Evolutionary conservation across 2,329 filamentous ascomycete species (phyloP).

Genomic region (Sporothrix mexicana): DNA sequence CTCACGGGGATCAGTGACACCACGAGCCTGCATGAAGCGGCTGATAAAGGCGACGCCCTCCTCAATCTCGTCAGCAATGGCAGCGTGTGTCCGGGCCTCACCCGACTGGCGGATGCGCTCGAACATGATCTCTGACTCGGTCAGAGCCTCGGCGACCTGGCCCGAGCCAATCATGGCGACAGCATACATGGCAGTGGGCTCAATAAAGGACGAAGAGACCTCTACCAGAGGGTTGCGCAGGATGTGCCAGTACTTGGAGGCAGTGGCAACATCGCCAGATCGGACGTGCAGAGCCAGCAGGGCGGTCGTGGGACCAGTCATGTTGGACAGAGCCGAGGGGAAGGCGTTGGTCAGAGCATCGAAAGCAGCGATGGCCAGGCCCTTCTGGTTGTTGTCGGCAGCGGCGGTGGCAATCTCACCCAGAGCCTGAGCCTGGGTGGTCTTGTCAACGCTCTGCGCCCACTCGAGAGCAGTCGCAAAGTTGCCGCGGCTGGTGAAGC

Average conservation of each 20-base stretch:
- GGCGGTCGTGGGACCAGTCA: conserved; percentile 50
- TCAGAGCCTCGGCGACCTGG: conserved; percentile 79
- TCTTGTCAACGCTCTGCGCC: conserved; percentile 67
- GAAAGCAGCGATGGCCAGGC: conserved; percentile 71
- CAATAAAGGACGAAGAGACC: conserved; percentile 71
- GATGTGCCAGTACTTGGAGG: conserved; percentile 80
- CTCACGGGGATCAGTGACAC: conserved; percentile 61
- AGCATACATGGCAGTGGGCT: conserved; percentile 88
- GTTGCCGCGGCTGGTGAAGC: conserved; percentile 72
- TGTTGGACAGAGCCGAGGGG: conserved; percentile 63
- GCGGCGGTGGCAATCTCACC: conserved; percentile 75
- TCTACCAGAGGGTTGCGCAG: conserved; percentile 67
- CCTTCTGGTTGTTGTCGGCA: conserved; percentile 76
- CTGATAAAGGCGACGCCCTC: conserved; percentile 77
- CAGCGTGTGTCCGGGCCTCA: conserved; percentile 51
- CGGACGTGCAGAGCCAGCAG: conserved; percentile 87
- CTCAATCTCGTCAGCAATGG: conserved; percentile 79
- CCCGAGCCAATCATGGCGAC: conserved; percentile 86
- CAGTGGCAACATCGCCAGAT: conserved; percentile 76
- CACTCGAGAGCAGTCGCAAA: conserved; percentile 76
- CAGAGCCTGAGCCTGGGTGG: conserved; percentile 68
- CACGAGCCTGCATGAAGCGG: conserved; percentile 63
- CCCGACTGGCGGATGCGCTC: conserved; percentile 72
- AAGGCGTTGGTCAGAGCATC: conserved; percentile 60
- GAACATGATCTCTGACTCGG: conserved; percentile 85